Evolutionary conservation across 345 rosid genomes (phyloP).

Genomic region (Heritiera fomes): DNA sequence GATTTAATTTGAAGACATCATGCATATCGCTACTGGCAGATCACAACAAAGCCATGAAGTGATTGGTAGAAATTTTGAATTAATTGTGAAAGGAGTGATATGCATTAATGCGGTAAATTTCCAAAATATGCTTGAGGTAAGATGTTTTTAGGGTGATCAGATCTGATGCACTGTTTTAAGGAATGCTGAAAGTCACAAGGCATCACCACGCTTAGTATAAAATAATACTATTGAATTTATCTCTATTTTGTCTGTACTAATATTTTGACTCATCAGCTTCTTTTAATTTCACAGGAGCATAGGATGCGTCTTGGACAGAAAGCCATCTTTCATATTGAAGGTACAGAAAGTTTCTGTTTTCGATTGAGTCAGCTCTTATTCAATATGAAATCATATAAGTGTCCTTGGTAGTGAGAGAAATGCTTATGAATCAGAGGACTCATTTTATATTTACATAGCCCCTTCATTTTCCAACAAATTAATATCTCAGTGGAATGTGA

Average conservation of each 20-base stretch:
- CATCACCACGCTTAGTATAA: background rate
- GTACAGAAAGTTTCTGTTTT: constrained; percentile 34
- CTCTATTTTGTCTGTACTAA: background rate
- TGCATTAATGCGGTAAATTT: background rate
- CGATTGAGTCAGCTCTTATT: background rate
- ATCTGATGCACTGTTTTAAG: background rate
- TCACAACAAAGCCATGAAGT: background rate
- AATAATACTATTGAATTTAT: background rate
- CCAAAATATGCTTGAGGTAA: background rate
- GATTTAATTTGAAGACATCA: background rate
- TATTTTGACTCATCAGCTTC: constrained; percentile 16
- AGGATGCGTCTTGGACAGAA: constrained; percentile 85
- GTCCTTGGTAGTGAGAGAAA: background rate
- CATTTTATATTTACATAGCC: background rate
- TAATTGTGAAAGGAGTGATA: background rate
- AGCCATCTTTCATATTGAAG: constrained; percentile 93
- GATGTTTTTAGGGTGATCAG: background rate
- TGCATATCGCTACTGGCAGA: background rate
- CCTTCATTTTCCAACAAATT: background rate
- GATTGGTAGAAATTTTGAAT: background rate
- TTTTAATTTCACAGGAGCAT: constrained; percentile 65
- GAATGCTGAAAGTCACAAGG: background rate
- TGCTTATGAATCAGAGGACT: background rate
- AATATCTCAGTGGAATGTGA: background rate
- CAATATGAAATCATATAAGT: background rate